A percentile compares a stretch with the other conserved stretches of the same genome.
Evolutionary conservation across 192 early-diverging fungal genomes (phyloP).

Genomic region (Backusella westeae): DNA sequence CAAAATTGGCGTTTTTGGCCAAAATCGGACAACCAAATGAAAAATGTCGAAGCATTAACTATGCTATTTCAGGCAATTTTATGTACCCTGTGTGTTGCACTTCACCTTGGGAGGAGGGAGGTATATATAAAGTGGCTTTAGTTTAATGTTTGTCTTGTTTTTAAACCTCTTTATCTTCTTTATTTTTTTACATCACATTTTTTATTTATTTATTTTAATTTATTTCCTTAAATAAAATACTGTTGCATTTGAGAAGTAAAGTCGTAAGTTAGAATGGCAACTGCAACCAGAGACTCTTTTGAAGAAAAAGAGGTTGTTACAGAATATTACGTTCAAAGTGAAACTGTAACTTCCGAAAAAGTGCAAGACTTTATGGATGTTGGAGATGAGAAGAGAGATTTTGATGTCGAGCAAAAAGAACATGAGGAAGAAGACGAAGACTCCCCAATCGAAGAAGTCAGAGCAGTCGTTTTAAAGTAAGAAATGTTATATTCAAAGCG

Average conservation of each 20-base stretch:
- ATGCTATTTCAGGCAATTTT: neutral
- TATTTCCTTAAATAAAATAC: neutral
- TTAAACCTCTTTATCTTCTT: neutral
- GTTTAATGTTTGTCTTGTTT: too few relatives aligned
- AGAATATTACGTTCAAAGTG: neutral
- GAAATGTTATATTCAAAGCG: neutral
- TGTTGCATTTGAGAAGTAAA: neutral
- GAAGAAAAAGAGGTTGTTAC: neutral
- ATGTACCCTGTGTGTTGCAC: neutral
- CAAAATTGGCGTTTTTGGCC: slow-evolving; percentile 15
- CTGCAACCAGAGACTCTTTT: neutral
- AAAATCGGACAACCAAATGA: neutral
- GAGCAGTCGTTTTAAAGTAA: slow-evolving; percentile 42
- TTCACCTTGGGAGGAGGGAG: neutral
- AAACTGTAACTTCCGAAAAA: slow-evolving; percentile 12
- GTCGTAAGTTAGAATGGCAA: neutral
- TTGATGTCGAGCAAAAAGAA: neutral
- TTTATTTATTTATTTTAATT: neutral
- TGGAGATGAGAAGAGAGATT: neutral
- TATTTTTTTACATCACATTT: neutral
- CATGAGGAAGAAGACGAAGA: slow-evolving; percentile 27
- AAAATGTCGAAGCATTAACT: neutral
- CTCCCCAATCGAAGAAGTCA: slow-evolving; percentile 50
- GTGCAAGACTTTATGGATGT: neutral
- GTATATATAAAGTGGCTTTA: neutral